Evolutionary conservation across 768 basidiomycete species (phyloP).

Genomic region (Mycena polygramma): DNA sequence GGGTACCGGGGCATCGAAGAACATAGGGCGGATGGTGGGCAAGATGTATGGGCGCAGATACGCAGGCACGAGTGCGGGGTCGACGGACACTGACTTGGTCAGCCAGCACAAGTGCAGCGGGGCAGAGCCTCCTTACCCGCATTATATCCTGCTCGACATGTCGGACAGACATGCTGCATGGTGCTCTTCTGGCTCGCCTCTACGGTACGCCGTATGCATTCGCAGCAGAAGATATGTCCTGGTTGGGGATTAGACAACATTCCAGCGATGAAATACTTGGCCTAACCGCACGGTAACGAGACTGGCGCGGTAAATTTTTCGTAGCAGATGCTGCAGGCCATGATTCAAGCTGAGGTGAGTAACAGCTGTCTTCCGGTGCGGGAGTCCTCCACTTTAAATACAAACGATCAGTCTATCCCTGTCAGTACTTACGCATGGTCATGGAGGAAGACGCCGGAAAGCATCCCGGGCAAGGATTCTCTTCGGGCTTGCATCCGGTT

Average conservation of each 20-base stretch:
- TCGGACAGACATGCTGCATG: conserved; percentile 19
- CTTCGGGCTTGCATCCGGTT: neutral
- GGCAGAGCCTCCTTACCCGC: neutral
- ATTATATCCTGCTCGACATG: conserved; percentile 15
- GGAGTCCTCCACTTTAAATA: neutral
- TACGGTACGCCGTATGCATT: conserved; percentile 13
- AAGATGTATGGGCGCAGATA: conserved; percentile 44
- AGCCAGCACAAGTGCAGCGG: neutral
- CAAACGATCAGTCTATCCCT: neutral
- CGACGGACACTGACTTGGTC: conserved; percentile 5
- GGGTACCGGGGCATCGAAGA: conserved; percentile 36
- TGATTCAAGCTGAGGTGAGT: neutral
- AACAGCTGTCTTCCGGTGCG: neutral
- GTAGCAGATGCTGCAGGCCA: conserved; percentile 31
- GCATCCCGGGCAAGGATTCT: too few species aligned
- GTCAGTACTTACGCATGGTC: neutral
- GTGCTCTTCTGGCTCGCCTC: neutral
- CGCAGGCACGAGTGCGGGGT: conserved; percentile 22
- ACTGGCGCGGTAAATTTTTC: conserved; percentile 20
- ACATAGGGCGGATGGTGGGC: conserved; percentile 48
- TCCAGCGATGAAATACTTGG: neutral
- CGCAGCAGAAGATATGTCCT: conserved; percentile 26
- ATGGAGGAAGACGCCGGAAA: too few species aligned
- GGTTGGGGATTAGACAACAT: neutral
- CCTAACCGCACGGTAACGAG: conserved; percentile 24